Evolutionary conservation across 2,329 filamentous ascomycete genomes (phyloP), one percentile per base, ranked within the genome.

Genomic region (Diaporthe batatas): DNA sequence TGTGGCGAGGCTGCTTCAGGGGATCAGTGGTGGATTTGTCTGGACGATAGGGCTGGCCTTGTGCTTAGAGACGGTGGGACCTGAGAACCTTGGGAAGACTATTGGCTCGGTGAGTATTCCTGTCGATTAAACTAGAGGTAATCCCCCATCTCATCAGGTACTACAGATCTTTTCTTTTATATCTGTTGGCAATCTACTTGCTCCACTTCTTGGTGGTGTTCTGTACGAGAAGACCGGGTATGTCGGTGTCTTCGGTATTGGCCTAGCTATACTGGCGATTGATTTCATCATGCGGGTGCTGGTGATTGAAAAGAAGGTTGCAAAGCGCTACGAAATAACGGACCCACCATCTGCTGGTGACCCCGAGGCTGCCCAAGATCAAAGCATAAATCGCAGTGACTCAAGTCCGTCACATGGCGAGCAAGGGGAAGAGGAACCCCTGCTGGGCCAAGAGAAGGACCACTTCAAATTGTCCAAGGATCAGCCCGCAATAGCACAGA

Each of bases 271-370:
- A 11, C 78, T 92, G 1, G 84, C 77, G 0, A 73, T 92, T 21
- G 91, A 92, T 78, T 88, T 92, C 73, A 71, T 88, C 29, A 87
- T 92, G 85, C 86, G 91, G 16, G 76, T 90, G 0, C 78, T 89
- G 6, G 84, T 92, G 68, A 85, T 92, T n/a, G 91, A 92, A 79
- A 91, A 90, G 80, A 90, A 89, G 77, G 89, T 89, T 0, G 79
- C 79, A 11, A 83, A 82, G 73, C 89, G 87, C 69, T 78, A 81
- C 57, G 54, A 77, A 54, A 67, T 72, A 69, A 75, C 75, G 69
- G 76, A 76, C 32, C 74, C 71, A 6, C 47, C 44, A 8, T 51
- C 62, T 36, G 55, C 7, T n/a, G 32, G 57, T 29, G 65, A 49
- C 21, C 62, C 25, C 29, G 51, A 54, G 74, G 74, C 14, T 77